These are phyloP conservation scores for Coemansia sp. DNA, from an alignment of 192 early-diverging fungal genomes.

Conservation along the genomic window DNA sequence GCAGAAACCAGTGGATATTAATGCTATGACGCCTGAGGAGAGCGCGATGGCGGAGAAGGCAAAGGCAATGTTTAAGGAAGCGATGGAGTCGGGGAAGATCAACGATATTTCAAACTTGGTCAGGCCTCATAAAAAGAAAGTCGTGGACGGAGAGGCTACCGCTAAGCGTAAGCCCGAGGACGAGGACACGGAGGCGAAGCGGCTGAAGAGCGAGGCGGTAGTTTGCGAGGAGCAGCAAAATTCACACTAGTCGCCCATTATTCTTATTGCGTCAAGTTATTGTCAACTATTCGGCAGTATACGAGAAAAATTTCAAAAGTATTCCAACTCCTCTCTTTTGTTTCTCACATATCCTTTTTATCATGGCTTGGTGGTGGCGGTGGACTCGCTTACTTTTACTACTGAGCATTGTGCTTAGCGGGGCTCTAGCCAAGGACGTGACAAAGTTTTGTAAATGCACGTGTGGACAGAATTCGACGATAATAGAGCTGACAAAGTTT, in stretches of 20 bases:
- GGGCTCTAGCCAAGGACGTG: constrained; percentile 27
- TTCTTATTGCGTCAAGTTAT: not conserved
- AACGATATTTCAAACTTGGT: constrained; percentile 45
- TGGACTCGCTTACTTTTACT: not conserved
- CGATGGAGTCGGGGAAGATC: constrained; percentile 46
- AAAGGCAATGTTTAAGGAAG: constrained; percentile 43
- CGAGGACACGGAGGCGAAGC: constrained; percentile 29
- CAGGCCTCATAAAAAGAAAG: constrained; percentile 26
- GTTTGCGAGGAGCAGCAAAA: not conserved
- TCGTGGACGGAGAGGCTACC: constrained; percentile 3
- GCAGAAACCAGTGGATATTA: constrained; percentile 24
- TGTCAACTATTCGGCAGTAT: not conserved
- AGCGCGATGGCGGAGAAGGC: constrained; percentile 40
- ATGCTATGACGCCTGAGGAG: constrained; percentile 29
- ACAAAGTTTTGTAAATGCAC: constrained; percentile 55
- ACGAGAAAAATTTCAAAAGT: not conserved
- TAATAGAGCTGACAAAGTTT: constrained; percentile 49
- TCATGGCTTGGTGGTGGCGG: not conserved
- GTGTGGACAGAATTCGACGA: constrained; percentile 54
- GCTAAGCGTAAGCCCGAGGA: constrained; percentile 24
- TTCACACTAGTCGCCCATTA: not conserved
- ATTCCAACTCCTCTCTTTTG: not conserved
- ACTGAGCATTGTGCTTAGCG: not conserved
- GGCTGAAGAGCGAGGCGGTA: constrained; percentile 13
- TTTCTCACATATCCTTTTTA: not conserved